A percentile compares a stretch with the other conserved stretches of the same genome.
phyloP scores from a whole-genome alignment of 768 basidiomycete species.

The Rossbeevera mucosa region DNA sequence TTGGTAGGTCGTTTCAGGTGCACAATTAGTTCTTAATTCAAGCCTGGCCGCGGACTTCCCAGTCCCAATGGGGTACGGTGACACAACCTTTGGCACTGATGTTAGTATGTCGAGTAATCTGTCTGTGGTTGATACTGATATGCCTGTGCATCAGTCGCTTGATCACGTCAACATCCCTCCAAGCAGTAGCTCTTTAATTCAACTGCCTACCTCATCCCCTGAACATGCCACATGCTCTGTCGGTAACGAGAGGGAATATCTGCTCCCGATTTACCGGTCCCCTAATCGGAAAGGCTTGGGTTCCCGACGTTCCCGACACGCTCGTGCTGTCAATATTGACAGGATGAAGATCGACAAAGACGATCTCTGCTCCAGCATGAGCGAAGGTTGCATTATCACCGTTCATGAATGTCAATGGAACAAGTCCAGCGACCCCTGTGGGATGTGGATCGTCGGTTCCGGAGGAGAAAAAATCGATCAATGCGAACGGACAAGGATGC shows the following conservation, averaged over 20 bases:
- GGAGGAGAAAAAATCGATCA: background rate
- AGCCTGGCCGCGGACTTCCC: background rate
- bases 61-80: background rate
- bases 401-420: slow-evolving; percentile 4
- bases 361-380: background rate
- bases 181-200: too few species aligned
- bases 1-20: too few species aligned
- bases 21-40: background rate
- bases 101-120: background rate
- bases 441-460: slow-evolving; percentile 3
- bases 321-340: background rate
- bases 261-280: background rate
- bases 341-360: slow-evolving; percentile 2
- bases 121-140: background rate
- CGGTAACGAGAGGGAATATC: background rate
- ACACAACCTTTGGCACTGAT: background rate
- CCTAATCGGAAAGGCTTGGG: background rate
- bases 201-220: background rate
- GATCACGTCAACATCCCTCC: background rate
- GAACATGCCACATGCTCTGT: background rate
- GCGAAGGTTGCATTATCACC: background rate
- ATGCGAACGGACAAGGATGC: background rate
- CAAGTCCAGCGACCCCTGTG: background rate
- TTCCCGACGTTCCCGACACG: background rate
- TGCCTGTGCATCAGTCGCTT: background rate